Base-by-base conservation (phyloP, 305 asterid genomes). In the Fraxinus xanthoxyloides region DNA sequence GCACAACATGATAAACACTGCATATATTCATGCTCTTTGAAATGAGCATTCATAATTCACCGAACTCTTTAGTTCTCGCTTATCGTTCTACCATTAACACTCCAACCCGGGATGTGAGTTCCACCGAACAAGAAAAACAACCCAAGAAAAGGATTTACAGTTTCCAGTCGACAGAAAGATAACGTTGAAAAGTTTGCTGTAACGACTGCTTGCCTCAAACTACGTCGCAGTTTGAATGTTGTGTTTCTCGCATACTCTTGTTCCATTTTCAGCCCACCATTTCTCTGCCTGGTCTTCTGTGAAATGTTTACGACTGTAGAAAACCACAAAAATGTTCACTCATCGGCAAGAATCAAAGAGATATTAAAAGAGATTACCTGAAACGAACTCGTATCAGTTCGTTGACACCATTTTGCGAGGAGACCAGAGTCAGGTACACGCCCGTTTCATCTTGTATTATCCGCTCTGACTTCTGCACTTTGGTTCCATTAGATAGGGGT, bases 311-410 rank as follows among this genome's bases (percentile, higher is more conserved):
- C 97, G 88, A 82, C 99, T 95, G 92, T 73, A 87, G 24, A 12
- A 61, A n/a, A 72, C 9, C 24, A 82, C 23, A 63, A 23, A 80
- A 46, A 61, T 8, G 61, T 35, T 80, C 81, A 80, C 63, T 23
- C 17, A 32, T 13, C 35, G 21, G 31, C 65, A 78, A 17, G 13
- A 17, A 51, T 21, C 26, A 4, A 46, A 31, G 28, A 51, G 31
- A 13, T 17, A 38, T 21, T 12, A 4, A 38, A 77, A 67, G 4
- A 63, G 35, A 76, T 10, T 89, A 95, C 99, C 98, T 95, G 93
- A 95, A 95, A 81, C 98, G 97, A 85, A 95, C 95, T 12, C 97
- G 92, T 83, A 84, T 86, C 26, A 95, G 92, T 86, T 95, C 97
- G 81, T 93, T 95, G 74, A 82, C 86, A 61, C 97, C 96, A 17